These are phyloP conservation scores for Pleurozium schreberi DNA, from an alignment of 225 moss, liverwort and hornwort species.

Conservation along the genomic window DNA sequence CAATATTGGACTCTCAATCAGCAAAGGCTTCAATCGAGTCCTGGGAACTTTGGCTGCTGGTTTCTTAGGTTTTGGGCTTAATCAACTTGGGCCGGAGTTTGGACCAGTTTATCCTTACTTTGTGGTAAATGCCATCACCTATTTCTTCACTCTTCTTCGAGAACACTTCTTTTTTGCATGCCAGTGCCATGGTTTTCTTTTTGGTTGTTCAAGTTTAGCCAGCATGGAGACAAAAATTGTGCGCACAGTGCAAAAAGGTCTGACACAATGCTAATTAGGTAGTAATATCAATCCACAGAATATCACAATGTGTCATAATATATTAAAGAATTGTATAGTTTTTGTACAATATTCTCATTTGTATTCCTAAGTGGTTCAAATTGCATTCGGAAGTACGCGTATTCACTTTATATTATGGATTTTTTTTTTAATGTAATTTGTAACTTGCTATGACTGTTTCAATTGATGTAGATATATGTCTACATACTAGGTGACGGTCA, in stretches of 20 bases:
- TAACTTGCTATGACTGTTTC: background rate
- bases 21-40: conserved; percentile 88
- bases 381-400: background rate
- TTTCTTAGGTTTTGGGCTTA: conserved; percentile 52
- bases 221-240: background rate
- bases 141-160: background rate
- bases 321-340: background rate
- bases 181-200: background rate
- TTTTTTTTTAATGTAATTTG: background rate
- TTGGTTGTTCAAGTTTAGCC: background rate
- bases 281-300: background rate
- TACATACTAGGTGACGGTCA: background rate
- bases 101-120: conserved; percentile 61
- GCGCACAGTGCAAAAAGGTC: background rate
- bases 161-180: background rate
- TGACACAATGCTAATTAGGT: background rate
- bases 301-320: background rate
- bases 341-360: background rate
- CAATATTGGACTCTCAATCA: conserved; percentile 80
- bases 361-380: background rate
- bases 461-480: background rate
- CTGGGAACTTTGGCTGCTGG: conserved; percentile 89
- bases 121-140: conserved; percentile 30
- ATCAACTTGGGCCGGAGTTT: conserved; percentile 64
- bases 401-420: background rate